Percentiles rank a stretch among this genome's conserved stretches.
Conservation (phyloP, 2,329 filamentous ascomycete species). For the Pseudodiploospora longispora region DNA sequence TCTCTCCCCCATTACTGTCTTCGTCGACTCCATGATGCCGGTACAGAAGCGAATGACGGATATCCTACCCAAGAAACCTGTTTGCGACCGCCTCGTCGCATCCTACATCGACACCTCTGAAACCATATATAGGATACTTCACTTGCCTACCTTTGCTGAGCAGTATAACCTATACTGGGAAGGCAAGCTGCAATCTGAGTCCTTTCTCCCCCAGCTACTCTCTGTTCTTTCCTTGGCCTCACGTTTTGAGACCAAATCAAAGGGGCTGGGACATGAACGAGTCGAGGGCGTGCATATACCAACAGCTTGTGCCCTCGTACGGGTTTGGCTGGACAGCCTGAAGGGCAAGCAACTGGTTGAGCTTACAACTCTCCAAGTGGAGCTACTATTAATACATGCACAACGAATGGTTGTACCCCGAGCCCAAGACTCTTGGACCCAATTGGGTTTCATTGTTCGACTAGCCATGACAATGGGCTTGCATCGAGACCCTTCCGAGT, state of each 20-base stretch:
- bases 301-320: constrained; percentile 47
- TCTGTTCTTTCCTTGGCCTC: constrained; percentile 46
- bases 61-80: constrained; percentile 41
- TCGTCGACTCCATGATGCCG: constrained; percentile 51
- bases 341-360: constrained; percentile 45
- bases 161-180: constrained; percentile 47
- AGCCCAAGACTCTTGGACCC: constrained; percentile 45
- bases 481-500: constrained; percentile 49
- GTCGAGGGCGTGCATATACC: constrained; percentile 47
- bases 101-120: constrained; percentile 44
- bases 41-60: constrained; percentile 50
- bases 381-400: constrained; percentile 45
- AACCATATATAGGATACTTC: constrained; percentile 45
- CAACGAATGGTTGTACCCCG: constrained; percentile 43
- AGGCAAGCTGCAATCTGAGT: constrained; percentile 36
- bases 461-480: constrained; percentile 54
- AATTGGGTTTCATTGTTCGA: constrained; percentile 46
- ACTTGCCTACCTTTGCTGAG: constrained; percentile 42
- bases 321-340: constrained; percentile 44
- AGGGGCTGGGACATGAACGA: constrained; percentile 43
- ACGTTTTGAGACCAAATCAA: constrained; percentile 42
- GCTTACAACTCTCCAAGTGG: constrained; percentile 44
- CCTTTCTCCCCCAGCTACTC: constrained; percentile 46
- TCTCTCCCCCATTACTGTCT: constrained; percentile 45
- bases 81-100: constrained; percentile 43